Evolutionary conservation across 2,329 filamentous ascomycete genomes (phyloP).

Genomic region (Fusarium sp.): DNA sequence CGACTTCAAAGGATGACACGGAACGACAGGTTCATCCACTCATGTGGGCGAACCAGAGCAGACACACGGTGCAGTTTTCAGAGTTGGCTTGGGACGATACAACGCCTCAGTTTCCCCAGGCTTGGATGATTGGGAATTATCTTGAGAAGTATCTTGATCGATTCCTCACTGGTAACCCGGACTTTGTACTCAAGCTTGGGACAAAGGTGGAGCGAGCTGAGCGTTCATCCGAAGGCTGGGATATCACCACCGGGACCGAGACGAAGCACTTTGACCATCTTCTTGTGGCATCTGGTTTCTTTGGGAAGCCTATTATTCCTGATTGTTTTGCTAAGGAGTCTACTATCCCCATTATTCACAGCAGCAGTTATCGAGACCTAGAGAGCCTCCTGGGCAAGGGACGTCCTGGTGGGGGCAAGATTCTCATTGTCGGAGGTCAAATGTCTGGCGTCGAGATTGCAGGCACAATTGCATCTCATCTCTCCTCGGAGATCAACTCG

Average conservation of each 20-base stretch:
- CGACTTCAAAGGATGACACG: slow-evolving; percentile 61
- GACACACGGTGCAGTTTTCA: slow-evolving; percentile 78
- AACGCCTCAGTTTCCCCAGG: slow-evolving; percentile 76
- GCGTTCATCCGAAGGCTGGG: slow-evolving; percentile 56
- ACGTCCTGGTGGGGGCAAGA: slow-evolving; percentile 62
- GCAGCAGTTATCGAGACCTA: slow-evolving; percentile 72
- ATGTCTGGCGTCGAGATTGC: slow-evolving; percentile 87
- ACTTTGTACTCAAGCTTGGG: slow-evolving; percentile 61
- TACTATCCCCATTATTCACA: slow-evolving; percentile 71
- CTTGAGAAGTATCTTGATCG: slow-evolving; percentile 71
- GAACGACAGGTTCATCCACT: slow-evolving; percentile 70
- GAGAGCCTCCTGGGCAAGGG: slow-evolving; percentile 57
- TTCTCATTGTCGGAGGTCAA: slow-evolving; percentile 82
- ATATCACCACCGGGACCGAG: slow-evolving; percentile 53
- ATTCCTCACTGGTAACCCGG: slow-evolving; percentile 61
- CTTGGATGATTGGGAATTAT: slow-evolving; percentile 82
- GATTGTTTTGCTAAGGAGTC: slow-evolving; percentile 52
- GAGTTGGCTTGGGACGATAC: slow-evolving; percentile 77
- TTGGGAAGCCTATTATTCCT: slow-evolving; percentile 70
- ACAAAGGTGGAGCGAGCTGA: slow-evolving; percentile 58
- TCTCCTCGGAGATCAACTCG: slow-evolving; percentile 72
- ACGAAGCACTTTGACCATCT: slow-evolving; percentile 75
- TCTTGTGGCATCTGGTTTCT: slow-evolving; percentile 81
- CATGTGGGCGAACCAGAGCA: slow-evolving; percentile 80
- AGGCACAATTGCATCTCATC: slow-evolving; percentile 75